Percentiles rank a stretch among this genome's conserved stretches.
These are phyloP conservation scores for Narthecium ossifragum DNA, from an alignment of 106 monocot species.

Conservation along the genomic window DNA sequence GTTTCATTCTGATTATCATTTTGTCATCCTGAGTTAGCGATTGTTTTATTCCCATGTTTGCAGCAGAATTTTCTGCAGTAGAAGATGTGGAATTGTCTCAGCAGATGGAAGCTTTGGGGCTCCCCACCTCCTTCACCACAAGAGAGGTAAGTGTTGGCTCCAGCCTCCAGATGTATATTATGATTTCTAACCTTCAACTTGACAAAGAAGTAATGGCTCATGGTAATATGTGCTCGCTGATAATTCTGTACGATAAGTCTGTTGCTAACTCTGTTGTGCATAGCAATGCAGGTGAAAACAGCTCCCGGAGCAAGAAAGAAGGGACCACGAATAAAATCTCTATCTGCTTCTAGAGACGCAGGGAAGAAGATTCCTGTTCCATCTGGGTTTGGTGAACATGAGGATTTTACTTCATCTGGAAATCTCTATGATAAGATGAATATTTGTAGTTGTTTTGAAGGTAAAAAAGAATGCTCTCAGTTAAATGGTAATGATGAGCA, in stretches of 20 bases:
- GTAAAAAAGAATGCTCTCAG: constrained; percentile 5
- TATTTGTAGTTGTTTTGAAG: constrained; percentile 4
- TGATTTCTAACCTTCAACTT: too few species aligned
- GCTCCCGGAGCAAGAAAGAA: constrained; percentile 24
- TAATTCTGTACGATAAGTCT: too few species aligned
- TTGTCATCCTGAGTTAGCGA: too few species aligned
- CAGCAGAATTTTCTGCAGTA: constrained; percentile 13
- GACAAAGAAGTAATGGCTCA: too few species aligned
- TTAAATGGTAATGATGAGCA: constrained; percentile 4
- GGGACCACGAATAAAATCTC: constrained; percentile 15
- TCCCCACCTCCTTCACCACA: constrained; percentile 69
- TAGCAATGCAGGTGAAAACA: constrained; percentile 16
- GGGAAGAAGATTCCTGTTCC: constrained; percentile 5
- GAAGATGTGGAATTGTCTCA: constrained; percentile 55
- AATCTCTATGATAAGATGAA: constrained; percentile 24
- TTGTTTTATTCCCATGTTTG: too few species aligned
- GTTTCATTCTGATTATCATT: too few species aligned
- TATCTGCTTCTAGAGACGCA: constrained; percentile 7
- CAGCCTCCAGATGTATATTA: too few species aligned
- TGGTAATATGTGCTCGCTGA: too few species aligned
- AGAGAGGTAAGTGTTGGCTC: constrained; percentile 32
- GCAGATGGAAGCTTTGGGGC: constrained; percentile 71
- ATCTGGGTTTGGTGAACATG: constrained; percentile 3
- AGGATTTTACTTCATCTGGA: constrained; percentile 19
- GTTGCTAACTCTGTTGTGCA: too few species aligned